Base-by-base conservation (phyloP, 2,329 filamentous ascomycete genomes). In the Pseudocercospora fijiensis region DNA sequence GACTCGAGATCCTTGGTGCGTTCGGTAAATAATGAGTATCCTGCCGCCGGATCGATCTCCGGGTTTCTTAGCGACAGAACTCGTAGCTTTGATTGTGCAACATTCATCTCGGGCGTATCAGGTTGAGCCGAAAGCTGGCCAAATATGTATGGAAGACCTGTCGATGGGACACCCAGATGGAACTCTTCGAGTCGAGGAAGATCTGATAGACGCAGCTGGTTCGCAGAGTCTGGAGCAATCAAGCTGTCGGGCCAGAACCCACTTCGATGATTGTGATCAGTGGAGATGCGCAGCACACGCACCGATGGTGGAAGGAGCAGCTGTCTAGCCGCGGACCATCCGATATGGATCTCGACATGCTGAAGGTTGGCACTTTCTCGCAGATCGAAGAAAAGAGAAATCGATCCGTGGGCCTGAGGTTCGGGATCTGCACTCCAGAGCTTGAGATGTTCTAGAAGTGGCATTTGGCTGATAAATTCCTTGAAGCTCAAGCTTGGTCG, bases 241-340 rank as follows among this genome's bases (percentile, higher is more conserved):
- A 24, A 9, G 27, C 8, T 22, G 24, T 30, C 57, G 9, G 57
- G 57, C 57, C 57, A 58, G 41, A 58, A 37, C 16, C 53, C 27
- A 26, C 18, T 37, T 20, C 53, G 30, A 26, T n/a, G 18, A 37
- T 20, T 56, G 27, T 16, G 27, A 24, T 18, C 9, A 22, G n/a
- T 49, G 20, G 22, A 28, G n/a, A 28, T 27, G 20, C 43, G 37
- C 37, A 58, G 22, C 56, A 41, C 33, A 20, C 56, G 30, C 1
- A 67, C 30, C 1, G 62, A 60, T 11, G 55, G 24, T 18, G 67
- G 67, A 10, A 68, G 41, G 45, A 24, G 18, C 13, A 65, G 26
- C 33, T 57, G 45, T 13, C 55, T 26, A 10, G 55, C 33, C 0
- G 24, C 10, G 4, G 20, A 20, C 11, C 62, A 37, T 3, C 18